Evolutionary conservation across 768 basidiomycete species (phyloP).

Genomic region (Tylopilus intermedius): DNA sequence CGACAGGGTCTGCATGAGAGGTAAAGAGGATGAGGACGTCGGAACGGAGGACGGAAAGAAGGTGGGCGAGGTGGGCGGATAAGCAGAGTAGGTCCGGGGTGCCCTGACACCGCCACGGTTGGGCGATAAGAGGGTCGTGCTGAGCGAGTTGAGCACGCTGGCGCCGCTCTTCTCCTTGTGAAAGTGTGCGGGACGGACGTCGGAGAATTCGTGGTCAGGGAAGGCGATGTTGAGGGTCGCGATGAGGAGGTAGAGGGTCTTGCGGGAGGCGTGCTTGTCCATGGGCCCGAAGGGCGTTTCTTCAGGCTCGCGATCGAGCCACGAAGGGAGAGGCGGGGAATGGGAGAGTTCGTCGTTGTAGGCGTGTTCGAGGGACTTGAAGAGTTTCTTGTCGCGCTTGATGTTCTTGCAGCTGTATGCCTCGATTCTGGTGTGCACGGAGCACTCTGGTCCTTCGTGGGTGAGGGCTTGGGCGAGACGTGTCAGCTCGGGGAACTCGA

Average conservation of each 20-base stretch:
- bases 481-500: conserved; percentile 76
- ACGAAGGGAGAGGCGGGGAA: conserved; percentile 81
- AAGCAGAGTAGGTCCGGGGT: conserved; percentile 81
- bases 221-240: conserved; percentile 96
- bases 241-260: conserved; percentile 94
- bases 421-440: conserved; percentile 88
- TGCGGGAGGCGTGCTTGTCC: conserved; percentile 76
- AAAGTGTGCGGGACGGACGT: conserved; percentile 87
- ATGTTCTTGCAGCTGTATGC: conserved; percentile 98
- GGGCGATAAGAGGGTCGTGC: conserved; percentile 75
- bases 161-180: conserved; percentile 73
- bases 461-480: conserved; percentile 74
- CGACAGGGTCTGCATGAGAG: conserved; percentile 49
- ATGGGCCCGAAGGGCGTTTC: conserved; percentile 89
- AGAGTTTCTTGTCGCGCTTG: conserved; percentile 93
- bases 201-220: conserved; percentile 95
- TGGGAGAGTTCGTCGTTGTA: conserved; percentile 73
- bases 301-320: conserved; percentile 66
- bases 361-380: conserved; percentile 84
- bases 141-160: conserved; percentile 76
- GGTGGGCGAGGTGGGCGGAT: conserved; percentile 67
- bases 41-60: conserved; percentile 75
- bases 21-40: conserved; percentile 65
- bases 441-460: conserved; percentile 82
- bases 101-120: conserved; percentile 61